Evolutionary conservation across 2,329 filamentous ascomycete genomes (phyloP).

Genomic region (Ophiostoma sp.): DNA sequence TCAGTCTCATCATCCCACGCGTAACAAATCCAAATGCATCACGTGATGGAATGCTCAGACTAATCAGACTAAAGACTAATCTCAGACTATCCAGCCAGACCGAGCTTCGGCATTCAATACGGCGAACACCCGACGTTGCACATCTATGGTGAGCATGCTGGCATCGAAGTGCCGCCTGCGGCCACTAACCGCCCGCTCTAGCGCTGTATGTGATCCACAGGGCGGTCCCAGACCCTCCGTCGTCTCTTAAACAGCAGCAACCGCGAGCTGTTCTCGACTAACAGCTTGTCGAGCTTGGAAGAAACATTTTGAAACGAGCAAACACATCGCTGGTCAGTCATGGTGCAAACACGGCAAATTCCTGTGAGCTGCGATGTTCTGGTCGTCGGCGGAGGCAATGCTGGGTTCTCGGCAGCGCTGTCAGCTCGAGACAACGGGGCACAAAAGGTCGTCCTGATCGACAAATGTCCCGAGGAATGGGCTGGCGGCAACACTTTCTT

Average conservation of each 20-base stretch:
- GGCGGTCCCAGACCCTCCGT: neutral
- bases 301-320: neutral
- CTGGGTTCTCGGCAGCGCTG: conserved; percentile 56
- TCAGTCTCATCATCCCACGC: neutral
- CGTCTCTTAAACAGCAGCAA: neutral
- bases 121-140: neutral
- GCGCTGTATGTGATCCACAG: neutral
- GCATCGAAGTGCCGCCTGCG: neutral
- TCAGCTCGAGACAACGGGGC: conserved; percentile 48
- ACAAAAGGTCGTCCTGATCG: conserved; percentile 48
- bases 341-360: neutral
- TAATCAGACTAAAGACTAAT: too few relatives aligned
- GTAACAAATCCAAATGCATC: neutral
- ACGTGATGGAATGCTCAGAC: neutral
- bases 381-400: conserved; percentile 46
- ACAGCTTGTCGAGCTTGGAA: neutral
- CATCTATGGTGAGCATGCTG: neutral
- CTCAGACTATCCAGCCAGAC: neutral
- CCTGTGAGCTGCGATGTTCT: neutral
- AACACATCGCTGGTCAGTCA: neutral
- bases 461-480: conserved; percentile 55
- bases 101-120: neutral
- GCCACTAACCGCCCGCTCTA: neutral
- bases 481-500: conserved; percentile 61
- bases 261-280: neutral